Conservation (phyloP, 805 yeast genomes). For the Komagataella kurtzmanii region DNA sequence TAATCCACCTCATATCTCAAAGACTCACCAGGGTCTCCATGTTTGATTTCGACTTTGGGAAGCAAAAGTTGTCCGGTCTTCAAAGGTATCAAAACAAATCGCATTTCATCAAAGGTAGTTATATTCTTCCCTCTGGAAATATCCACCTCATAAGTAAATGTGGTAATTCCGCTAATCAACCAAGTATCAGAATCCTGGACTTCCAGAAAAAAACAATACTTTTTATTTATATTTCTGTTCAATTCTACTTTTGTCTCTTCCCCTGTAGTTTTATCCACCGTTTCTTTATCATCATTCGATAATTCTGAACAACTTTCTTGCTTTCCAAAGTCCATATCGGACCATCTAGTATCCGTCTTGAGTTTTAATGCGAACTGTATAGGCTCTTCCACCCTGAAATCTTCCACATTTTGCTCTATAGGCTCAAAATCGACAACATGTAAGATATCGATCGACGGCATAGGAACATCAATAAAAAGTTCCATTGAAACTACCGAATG, state of each 20-base stretch:
- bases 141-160: constrained; percentile 31
- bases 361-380: constrained; percentile 31
- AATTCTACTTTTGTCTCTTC: constrained; percentile 17
- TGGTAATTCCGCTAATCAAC: constrained; percentile 66
- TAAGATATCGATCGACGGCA: constrained; percentile 47
- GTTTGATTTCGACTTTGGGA: constrained; percentile 44
- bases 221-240: constrained; percentile 7
- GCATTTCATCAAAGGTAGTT: constrained; percentile 8
- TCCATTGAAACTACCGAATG: not conserved
- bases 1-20: constrained; percentile 45
- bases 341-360: constrained; percentile 32
- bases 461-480: constrained; percentile 36
- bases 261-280: constrained; percentile 1
- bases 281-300: not conserved
- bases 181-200: constrained; percentile 44
- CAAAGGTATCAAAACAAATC: constrained; percentile 54
- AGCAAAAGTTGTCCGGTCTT: constrained; percentile 59
- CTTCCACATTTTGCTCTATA: constrained; percentile 25
- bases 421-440: constrained; percentile 39
- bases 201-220: constrained; percentile 7
- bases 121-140: not conserved
- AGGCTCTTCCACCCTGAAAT: constrained; percentile 41
- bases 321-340: constrained; percentile 1
- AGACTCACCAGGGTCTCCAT: constrained; percentile 18
- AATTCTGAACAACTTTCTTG: not conserved